A percentile compares a stretch with the other conserved stretches of the same genome.
Evolutionary conservation across 371 early-diverging fungal genomes (phyloP).

Genomic region (Saksenaea vasiformis): DNA sequence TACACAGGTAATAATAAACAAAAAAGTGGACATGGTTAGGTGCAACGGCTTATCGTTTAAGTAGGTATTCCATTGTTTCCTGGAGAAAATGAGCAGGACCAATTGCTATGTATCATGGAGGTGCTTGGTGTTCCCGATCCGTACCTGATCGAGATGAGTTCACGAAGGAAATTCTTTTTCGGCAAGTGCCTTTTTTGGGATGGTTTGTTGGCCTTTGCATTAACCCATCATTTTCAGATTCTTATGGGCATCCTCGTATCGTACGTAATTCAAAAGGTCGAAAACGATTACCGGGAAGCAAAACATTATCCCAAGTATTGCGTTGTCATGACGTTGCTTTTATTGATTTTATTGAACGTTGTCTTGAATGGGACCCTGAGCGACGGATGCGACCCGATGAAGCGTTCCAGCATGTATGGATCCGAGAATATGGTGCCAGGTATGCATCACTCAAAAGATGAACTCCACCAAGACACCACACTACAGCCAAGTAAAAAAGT

Average conservation of each 20-base stretch:
- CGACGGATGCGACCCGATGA: conserved; percentile 87
- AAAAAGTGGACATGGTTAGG: no score
- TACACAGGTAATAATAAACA: conserved; percentile 78
- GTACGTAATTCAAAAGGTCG: conserved; percentile 88
- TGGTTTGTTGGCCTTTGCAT: not conserved
- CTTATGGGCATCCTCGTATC: conserved; percentile 68
- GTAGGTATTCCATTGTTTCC: conserved; percentile 93
- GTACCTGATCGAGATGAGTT: conserved; percentile 75
- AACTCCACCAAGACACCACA: not conserved
- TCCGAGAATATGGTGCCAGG: conserved; percentile 25
- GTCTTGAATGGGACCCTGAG: conserved; percentile 92
- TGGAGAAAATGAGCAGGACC: conserved; percentile 96
- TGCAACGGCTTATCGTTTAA: no score
- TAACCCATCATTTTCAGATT: conserved; percentile 50
- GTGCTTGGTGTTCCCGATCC: conserved; percentile 80
- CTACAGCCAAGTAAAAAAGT: not conserved
- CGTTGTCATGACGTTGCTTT: conserved; percentile 74
- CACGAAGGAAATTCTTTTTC: conserved; percentile 86
- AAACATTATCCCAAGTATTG: conserved; percentile 72
- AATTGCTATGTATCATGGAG: conserved; percentile 93
- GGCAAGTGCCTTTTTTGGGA: conserved; percentile 48
- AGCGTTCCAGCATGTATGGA: conserved; percentile 82
- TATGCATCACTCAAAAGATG: not conserved
- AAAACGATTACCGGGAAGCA: conserved; percentile 77
- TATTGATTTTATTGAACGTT: conserved; percentile 82